These are phyloP conservation scores for Gryganskiella cystojenkinii DNA, from an alignment of 192 early-diverging fungal species.

Conservation along the genomic window DNA sequence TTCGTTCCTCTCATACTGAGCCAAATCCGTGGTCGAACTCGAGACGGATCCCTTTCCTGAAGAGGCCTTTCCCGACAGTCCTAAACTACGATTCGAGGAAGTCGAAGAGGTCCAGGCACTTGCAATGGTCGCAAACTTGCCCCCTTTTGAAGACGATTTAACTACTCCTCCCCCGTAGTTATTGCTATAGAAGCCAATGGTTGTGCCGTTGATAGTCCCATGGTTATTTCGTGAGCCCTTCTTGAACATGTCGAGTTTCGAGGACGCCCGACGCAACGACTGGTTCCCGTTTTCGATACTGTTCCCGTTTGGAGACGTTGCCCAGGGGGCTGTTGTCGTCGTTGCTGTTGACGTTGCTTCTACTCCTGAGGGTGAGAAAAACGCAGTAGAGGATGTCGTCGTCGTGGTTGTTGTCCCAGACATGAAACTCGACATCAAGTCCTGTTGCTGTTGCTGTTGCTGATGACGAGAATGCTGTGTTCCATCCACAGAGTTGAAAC, in stretches of 20 bases:
- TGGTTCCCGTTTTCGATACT: constrained; percentile 2
- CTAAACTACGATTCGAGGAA: no score
- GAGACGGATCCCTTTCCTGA: constrained; percentile 26
- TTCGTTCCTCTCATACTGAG: constrained; percentile 18
- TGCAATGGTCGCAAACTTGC: constrained; percentile 45
- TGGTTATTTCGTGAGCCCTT: constrained; percentile 25
- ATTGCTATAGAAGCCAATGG: constrained; percentile 1
- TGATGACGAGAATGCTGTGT: constrained; percentile 1
- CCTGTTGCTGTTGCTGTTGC: neutral
- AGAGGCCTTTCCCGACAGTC: constrained; percentile 9
- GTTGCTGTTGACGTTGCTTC: neutral
- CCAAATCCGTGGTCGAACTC: constrained; percentile 32
- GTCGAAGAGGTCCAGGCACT: constrained; percentile 28
- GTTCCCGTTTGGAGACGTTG: neutral
- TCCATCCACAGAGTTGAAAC: constrained; percentile 10
- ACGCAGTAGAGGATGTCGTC: no score
- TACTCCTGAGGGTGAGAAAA: no score
- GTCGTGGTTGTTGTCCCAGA: no score
- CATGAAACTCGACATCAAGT: no score
- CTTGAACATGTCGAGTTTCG: constrained; percentile 49
- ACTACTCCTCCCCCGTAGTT: no score
- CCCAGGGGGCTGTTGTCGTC: neutral
- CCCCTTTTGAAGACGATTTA: no score
- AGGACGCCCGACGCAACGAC: constrained; percentile 23
- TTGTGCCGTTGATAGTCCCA: constrained; percentile 23